These are phyloP conservation scores for Brasilioporus rufonigricans DNA, from an alignment of 768 basidiomycete species.

Conservation along the genomic window DNA sequence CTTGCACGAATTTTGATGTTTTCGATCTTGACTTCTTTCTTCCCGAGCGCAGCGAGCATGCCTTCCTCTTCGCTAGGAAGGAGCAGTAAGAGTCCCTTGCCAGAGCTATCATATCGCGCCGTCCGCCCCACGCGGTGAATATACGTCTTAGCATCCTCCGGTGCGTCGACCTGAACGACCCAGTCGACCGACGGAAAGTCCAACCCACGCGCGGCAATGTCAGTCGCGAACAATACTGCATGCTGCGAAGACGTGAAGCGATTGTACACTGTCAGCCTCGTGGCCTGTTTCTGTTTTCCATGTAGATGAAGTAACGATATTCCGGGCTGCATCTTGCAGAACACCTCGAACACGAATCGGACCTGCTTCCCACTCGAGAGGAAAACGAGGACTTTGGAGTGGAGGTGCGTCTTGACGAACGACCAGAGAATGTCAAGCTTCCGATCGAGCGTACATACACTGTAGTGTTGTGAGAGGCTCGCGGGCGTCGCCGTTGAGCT, in stretches of 20 bases:
- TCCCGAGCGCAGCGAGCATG: constrained; percentile 68
- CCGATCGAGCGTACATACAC: constrained; percentile 75
- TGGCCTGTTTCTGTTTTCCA: constrained; percentile 95
- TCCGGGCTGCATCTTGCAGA: constrained; percentile 94
- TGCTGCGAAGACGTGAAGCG: constrained; percentile 81
- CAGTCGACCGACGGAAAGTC: constrained; percentile 97
- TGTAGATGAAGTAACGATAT: constrained; percentile 90
- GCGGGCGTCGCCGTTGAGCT: constrained; percentile 58
- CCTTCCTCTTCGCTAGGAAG: constrained; percentile 93
- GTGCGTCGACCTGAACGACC: constrained; percentile 95
- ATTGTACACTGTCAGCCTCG: constrained; percentile 77
- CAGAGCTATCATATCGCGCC: constrained; percentile 88
- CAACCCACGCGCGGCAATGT: constrained; percentile 92
- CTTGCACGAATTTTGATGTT: constrained; percentile 87
- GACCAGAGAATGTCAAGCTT: constrained; percentile 93
- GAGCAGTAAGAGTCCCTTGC: constrained; percentile 80
- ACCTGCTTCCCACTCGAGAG: constrained; percentile 96
- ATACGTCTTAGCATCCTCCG: constrained; percentile 97
- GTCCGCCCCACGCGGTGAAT: constrained; percentile 97
- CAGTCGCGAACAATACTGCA: constrained; percentile 90
- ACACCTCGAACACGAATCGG: constrained; percentile 93
- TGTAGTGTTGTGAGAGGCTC: constrained; percentile 86
- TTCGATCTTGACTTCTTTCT: constrained; percentile 68
- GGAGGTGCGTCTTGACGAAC: constrained; percentile 92
- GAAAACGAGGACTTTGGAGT: constrained; percentile 90